Base-by-base conservation (phyloP, 805 yeast genomes). In the Pichia deserticola region DNA sequence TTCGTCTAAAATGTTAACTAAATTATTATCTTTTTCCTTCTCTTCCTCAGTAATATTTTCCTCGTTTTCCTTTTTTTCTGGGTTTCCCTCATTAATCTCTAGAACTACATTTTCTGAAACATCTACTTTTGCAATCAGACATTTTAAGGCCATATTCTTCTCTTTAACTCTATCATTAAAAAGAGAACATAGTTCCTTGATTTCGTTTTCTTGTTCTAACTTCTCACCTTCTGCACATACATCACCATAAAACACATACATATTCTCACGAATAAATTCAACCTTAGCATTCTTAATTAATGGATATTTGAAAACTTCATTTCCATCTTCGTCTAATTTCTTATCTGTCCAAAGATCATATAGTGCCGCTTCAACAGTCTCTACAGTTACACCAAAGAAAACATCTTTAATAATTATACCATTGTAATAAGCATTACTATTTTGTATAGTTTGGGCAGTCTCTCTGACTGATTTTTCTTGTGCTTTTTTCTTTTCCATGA, bases 371-470 rank as follows among this genome's bases (percentile, higher is more conserved):
- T 71, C 74, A 10, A 82, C 54, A 20, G 73, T 76, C 8, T 72
- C 73, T 46, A 65, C 66, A 0, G 80, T 74, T 1, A 76, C 70
- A 0, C 86, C 87, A 45, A 75, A 68, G 37, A 76, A 75, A 3
- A 79, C 69, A 48, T 78, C 81, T 36, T 68, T 67, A 11, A 85
- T 72, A 13, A 77, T 57, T 46, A 84, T 68, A 1, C 85, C 80
- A 62, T 84, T 84, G 64, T 61, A 77, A 40, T 59, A 61, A 3
- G 52, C 44, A 9, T 29, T n/a, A 28, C 48, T n/a, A n/a, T 37
- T 35, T 12, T 34, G 20, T 4, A 9, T 25, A 8, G 35, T 15
- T 29, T 3, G n/a, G 11, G 20, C 39, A 9, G 10, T n/a, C 7
- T 39, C 41, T 28, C 7, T 28, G 5, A 9, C n/a, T 3, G 36